phyloP scores from a whole-genome alignment of 257 asterid species.

The Hygrophila difformis region DNA sequence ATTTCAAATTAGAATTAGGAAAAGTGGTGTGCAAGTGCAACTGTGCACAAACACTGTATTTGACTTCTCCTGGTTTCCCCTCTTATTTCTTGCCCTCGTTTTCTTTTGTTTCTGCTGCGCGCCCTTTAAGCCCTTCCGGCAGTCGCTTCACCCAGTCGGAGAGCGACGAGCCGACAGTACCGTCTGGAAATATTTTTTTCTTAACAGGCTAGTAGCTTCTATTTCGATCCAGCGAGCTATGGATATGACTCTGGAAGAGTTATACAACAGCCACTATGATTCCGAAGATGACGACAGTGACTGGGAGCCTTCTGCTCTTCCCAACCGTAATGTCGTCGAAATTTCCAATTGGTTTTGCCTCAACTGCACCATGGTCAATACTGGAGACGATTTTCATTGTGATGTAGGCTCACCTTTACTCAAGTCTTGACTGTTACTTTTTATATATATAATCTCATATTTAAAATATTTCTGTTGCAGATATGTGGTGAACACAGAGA shows the following conservation, averaged over 20 bases:
- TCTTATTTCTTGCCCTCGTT: too few species aligned
- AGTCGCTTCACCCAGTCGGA: too few species aligned
- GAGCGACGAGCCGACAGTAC: too few species aligned
- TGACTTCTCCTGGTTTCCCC: too few species aligned
- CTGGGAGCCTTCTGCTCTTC: constrained; percentile 37
- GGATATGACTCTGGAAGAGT: constrained; percentile 64
- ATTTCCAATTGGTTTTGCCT: constrained; percentile 80
- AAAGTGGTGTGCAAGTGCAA: too few species aligned
- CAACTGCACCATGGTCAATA: constrained; percentile 80
- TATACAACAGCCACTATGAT: constrained; percentile 49
- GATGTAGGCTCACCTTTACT: constrained; percentile 35
- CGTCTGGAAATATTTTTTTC: too few species aligned
- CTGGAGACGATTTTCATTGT: constrained; percentile 46
- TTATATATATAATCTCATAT: not conserved
- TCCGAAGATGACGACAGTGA: constrained; percentile 64
- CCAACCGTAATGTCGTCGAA: constrained; percentile 23
- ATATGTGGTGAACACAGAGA: constrained; percentile 80
- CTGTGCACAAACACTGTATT: too few species aligned
- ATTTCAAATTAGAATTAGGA: too few species aligned
- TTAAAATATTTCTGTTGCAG: constrained; percentile 28
- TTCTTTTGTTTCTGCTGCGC: too few species aligned
- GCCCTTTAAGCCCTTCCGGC: too few species aligned
- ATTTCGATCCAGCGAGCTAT: too few species aligned
- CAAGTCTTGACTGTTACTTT: not conserved
- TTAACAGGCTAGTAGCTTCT: too few species aligned